Evolutionary conservation across 1,284 basidiomycete species (phyloP), one percentile per base, ranked within the genome.

Genomic region (Prillingera fragicola): DNA sequence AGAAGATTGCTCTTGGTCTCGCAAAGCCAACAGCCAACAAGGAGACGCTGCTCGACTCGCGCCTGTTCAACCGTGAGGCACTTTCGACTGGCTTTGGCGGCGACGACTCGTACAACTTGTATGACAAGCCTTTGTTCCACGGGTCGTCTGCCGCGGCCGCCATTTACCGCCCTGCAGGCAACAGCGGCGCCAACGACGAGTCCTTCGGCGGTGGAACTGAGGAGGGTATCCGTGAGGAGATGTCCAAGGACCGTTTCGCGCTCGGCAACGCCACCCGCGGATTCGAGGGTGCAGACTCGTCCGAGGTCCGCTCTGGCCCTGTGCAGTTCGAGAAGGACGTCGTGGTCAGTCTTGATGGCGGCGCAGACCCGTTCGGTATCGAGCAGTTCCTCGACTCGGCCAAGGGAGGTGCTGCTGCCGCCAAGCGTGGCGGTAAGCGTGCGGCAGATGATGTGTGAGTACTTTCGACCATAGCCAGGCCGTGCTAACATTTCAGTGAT

Each of bases 291-390:
- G 66, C 67, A n/a, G 65, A 66, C 24, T 82, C 85, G 4, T 76
- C 76, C 41, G 84, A 87, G 28, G 76, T 85, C 26, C 75, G 84
- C 50, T 84, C 88, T 55, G 89, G 95, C 1, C 95, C 95, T n/a
- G 95, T 99, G 24, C 90, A 96, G 67, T 99, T 99, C 63, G 95
- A 98, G 75, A 96, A 96, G 75, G 95, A 98, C 63, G 82, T 84
- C 1, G 79, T 70, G 18, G 45, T 72, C 34, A 48, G 54, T 9
- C 51, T 69, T 36, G 66, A 67, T 47, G 63, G 63, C 3, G 45
- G 50, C 5, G 46, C 81, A 7, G 95, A 98, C 77, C 91, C 96
- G n/a, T 99, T 99, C 66, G 92, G 94, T 55, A 79, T 98, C 56
- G 87, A 95, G 70, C 84, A 95, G 68, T 98, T 98, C 77, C 78